These are phyloP conservation scores for Geum urbanum DNA, from an alignment of 306 rosid species.

Conservation along the genomic window DNA sequence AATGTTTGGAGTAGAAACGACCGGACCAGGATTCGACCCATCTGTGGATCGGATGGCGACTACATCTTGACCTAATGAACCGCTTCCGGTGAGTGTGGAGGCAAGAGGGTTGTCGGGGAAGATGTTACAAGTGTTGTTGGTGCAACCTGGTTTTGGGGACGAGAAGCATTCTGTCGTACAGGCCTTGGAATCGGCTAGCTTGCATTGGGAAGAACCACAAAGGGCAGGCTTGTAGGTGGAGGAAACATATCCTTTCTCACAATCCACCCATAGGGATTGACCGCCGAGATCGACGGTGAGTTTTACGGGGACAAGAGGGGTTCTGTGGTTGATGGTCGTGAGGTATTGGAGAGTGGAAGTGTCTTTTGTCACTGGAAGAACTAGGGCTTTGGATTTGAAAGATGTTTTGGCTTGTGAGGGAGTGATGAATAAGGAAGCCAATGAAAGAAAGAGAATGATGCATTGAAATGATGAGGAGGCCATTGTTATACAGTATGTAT, in stretches of 20 bases:
- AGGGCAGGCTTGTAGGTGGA: slow-evolving; percentile 42
- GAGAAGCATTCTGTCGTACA: slow-evolving; percentile 20
- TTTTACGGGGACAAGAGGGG: slow-evolving; percentile 56
- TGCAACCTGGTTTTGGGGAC: slow-evolving; percentile 37
- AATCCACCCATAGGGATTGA: slow-evolving; percentile 52
- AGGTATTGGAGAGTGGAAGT: slow-evolving; percentile 40
- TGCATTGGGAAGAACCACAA: slow-evolving; percentile 52
- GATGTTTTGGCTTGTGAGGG: slow-evolving; percentile 37
- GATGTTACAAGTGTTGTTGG: slow-evolving; percentile 32
- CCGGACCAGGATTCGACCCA: slow-evolving; percentile 29
- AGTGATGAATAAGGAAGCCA: slow-evolving; percentile 13
- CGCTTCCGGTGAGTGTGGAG: slow-evolving; percentile 1
- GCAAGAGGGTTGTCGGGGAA: slow-evolving; percentile 29
- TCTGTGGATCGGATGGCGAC: slow-evolving; percentile 42
- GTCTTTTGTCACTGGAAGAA: slow-evolving; percentile 50
- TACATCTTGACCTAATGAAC: slow-evolving; percentile 36
- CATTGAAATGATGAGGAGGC: slow-evolving; percentile 14
- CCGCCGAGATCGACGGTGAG: slow-evolving; percentile 60
- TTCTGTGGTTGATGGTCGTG: slow-evolving; percentile 45
- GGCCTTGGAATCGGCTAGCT: slow-evolving; percentile 17
- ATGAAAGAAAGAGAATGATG: slow-evolving; percentile 3
- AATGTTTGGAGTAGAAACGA: slow-evolving; percentile 34
- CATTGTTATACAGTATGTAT: slow-evolving; percentile 24
- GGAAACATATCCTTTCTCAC: slow-evolving; percentile 38
- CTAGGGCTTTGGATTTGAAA: slow-evolving; percentile 47